Evolutionary conservation across 116 monocot species (phyloP), one percentile per base, ranked within the genome.

Genomic region (Cymodocea nodosa): DNA sequence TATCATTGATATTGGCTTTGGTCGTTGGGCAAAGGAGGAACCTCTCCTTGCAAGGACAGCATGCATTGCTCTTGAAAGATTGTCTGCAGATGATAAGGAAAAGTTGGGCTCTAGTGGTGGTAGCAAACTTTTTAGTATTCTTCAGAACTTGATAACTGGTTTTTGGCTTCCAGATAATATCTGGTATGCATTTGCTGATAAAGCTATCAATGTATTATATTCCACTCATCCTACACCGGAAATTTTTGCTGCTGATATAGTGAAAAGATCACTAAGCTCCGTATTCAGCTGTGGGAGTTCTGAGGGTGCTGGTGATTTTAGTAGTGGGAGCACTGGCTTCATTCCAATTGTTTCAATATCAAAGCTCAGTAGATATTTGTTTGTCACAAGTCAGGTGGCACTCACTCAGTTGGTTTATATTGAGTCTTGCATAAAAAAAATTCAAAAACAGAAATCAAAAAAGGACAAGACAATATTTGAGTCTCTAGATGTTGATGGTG

Each of bases 1-100:
- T 68, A 87, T 99, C 60, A 76, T 99, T 67, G 98, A 99, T 69
- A 99, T 99, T 74, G 98, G 98, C 54, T 99, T 99, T 82, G 92
- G 98, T n/a, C 77, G 86, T 19, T 84, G 98, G 98, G 81, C 98
- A 61, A 87, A 86, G 76, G 92, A 86, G 75, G 98, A 99, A 35
- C 89, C 89, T 53, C 77, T 99, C 52, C 92, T 99, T 72, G 98
- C 92, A 25, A 83, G 92, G 81, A 89, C 86, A 53, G 98, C 98
- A 36, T 92, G 92, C 55, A 24, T 84, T 69, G 89, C 86, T 53
- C 81, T 99, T 58, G 86, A 92, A 75, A 89, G 84, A 73, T 63
- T 99, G 56, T 81, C 98, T 37, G 68, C 80, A 6, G 98, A 92
- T 72, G 98, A 99, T 30, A 92, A 79, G 72, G 79, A 82, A 39